phyloP scores from a whole-genome alignment of 75 land plant genomes.

The Isoetes taiwanensis region DNA sequence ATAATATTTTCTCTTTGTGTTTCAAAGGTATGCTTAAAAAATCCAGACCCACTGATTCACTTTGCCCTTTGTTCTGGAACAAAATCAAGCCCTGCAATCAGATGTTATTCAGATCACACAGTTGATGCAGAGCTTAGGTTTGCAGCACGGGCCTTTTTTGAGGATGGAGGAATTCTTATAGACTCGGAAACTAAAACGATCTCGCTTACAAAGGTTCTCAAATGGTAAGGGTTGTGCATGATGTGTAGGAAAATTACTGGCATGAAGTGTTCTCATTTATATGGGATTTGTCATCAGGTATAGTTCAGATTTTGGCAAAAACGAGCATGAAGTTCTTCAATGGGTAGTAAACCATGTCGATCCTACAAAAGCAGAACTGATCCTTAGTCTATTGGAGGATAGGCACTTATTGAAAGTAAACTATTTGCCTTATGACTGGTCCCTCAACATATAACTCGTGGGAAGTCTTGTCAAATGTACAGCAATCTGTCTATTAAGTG shows the following conservation, averaged over 20 bases:
- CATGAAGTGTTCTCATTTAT: background rate
- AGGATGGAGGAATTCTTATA: slow-evolving; percentile 43
- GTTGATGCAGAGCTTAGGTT: slow-evolving; percentile 54
- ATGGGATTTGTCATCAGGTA: slow-evolving; percentile 29
- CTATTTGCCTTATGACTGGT: slow-evolving; percentile 68
- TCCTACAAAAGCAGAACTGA: slow-evolving; percentile 31
- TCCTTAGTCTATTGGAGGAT: slow-evolving; percentile 37
- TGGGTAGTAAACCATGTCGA: slow-evolving; percentile 55
- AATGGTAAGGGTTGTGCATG: slow-evolving; percentile 35
- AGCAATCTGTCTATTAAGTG: too few species aligned
- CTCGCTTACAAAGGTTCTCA: slow-evolving; percentile 35
- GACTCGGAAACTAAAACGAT: slow-evolving; percentile 38
- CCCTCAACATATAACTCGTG: too few species aligned
- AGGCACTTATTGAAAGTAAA: slow-evolving; percentile 35
- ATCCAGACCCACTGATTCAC: slow-evolving; percentile 56
- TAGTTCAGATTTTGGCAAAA: slow-evolving; percentile 77
- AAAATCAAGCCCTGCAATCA: slow-evolving; percentile 56
- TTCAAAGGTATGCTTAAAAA: slow-evolving; percentile 45
- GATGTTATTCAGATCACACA: slow-evolving; percentile 57
- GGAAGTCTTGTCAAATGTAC: too few species aligned
- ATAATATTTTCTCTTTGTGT: background rate
- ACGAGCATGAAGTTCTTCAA: slow-evolving; percentile 61
- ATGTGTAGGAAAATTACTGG: background rate
- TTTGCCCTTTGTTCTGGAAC: slow-evolving; percentile 55
- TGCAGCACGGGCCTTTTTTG: slow-evolving; percentile 44